Base-by-base conservation (phyloP, 169 alveolate species). In the Eimeria tenella region DNA sequence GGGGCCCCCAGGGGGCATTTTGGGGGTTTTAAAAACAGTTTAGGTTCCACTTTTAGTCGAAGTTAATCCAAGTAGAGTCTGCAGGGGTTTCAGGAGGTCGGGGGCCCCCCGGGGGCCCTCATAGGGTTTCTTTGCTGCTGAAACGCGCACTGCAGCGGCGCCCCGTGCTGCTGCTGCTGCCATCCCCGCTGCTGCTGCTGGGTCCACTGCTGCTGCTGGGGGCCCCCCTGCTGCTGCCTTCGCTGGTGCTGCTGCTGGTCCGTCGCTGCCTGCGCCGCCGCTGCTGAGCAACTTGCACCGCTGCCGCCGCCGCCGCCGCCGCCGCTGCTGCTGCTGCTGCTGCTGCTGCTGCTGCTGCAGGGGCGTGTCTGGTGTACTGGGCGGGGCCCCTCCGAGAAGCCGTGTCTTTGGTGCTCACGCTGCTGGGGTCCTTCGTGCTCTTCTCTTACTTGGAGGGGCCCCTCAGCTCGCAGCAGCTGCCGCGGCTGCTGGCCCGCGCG, bases 301-400 rank as follows among this genome's bases (percentile, higher is more conserved):
- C n/a, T n/a, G n/a, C n/a, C n/a, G n/a, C 52, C 9, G 79, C 79
- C 3, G 79, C 4, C n/a, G 11, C 79, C n/a, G 79, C 79, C n/a
- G 79, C 79, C n/a, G 23, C 75, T 65, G 75, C 56, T 73, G 83
- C 53, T 74, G 84, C 62, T 11, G 60, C 84, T 74, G 84, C 25
- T 42, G 84, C 53, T 79, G 88, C 52, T 79, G 88, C 71, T 79
- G 70, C 23, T 79, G 71, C 49, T 79, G 88, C 88, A 79, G 88
- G 88, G 70, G 88, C 88, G 5, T 21, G 58, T 5, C 52, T 79
- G 53, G 3, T 55, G 53, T 55, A 53, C 52, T 79, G 88, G 88
- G 65, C 52, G 1, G 70, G 70, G 4, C 88, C 88, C 31, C 13
- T 55, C 13, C 70, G 70, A 0, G 70, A 52, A 25, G 88, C 88